These are phyloP conservation scores for Dactylellina haptotyla DNA, from an alignment of 2,329 filamentous ascomycete species.

Conservation along the genomic window DNA sequence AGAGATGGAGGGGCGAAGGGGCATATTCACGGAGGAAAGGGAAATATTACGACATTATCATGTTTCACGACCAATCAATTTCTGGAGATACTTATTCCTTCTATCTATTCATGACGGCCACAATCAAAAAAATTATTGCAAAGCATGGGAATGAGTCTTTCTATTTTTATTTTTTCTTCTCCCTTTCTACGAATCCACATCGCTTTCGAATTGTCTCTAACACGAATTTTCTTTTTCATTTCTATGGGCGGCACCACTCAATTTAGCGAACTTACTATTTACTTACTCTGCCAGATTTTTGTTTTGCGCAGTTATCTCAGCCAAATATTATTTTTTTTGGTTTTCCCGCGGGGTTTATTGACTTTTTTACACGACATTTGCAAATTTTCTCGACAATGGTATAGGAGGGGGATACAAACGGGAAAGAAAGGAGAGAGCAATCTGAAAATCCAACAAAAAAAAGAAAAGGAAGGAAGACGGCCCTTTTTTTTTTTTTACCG, in stretches of 20 bases:
- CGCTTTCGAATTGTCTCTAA: too few relatives aligned
- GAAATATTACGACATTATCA: not conserved
- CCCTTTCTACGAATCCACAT: not conserved
- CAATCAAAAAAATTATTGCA: not conserved
- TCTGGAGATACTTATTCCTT: not conserved
- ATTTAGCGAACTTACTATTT: conserved; percentile 10
- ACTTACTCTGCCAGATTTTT: not conserved
- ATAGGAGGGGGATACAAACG: not conserved
- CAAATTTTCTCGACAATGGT: not conserved
- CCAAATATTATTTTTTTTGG: not conserved
- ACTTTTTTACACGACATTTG: too few relatives aligned
- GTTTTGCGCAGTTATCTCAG: not conserved
- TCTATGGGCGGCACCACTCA: conserved; percentile 7
- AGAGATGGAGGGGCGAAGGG: not conserved
- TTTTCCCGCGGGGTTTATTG: too few relatives aligned
- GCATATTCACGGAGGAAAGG: not conserved
- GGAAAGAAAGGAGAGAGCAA: not conserved
- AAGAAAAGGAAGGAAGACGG: too few relatives aligned
- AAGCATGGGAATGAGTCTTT: not conserved
- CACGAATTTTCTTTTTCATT: not conserved
- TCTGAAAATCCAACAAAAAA: too few relatives aligned
- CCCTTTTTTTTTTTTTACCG: too few relatives aligned
- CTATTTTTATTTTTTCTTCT: not conserved
- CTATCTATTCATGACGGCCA: not conserved
- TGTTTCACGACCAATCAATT: not conserved